Conservation (phyloP, 2,329 filamentous ascomycete genomes). For the Cryphonectria japonica region DNA sequence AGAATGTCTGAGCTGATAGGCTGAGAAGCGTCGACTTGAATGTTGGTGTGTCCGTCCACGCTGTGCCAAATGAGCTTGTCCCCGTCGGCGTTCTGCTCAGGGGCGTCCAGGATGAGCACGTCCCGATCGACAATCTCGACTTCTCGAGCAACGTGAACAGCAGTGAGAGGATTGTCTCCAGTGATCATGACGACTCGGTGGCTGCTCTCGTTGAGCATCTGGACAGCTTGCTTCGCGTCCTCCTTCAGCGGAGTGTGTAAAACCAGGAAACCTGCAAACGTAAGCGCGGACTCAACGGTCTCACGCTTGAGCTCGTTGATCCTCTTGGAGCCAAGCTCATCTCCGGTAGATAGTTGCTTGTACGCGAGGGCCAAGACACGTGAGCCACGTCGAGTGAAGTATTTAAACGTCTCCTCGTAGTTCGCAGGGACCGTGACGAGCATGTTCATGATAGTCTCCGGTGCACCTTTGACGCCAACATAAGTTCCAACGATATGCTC, state of each 20-base stretch:
- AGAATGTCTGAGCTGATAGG: slow-evolving; percentile 82
- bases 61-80: slow-evolving; percentile 91
- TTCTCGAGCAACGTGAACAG: slow-evolving; percentile 90
- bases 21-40: slow-evolving; percentile 81
- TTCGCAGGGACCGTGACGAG: slow-evolving; percentile 78
- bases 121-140: slow-evolving; percentile 98
- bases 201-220: slow-evolving; percentile 98
- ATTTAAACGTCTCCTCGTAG: slow-evolving; percentile 98
- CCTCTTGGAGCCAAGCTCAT: slow-evolving; percentile 78
- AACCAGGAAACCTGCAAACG: slow-evolving; percentile 93
- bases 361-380: slow-evolving; percentile 93
- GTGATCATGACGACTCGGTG: slow-evolving; percentile 99
- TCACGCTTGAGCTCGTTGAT: slow-evolving; percentile 96
- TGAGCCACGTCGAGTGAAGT: slow-evolving; percentile 94
- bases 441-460: slow-evolving; percentile 96
- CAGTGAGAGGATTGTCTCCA: slow-evolving; percentile 95
- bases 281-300: slow-evolving; percentile 80
- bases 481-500: slow-evolving; percentile 85
- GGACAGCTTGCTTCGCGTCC: slow-evolving; percentile 89
- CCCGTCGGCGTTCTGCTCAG: slow-evolving; percentile 82
- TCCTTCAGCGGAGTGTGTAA: slow-evolving; percentile 96
- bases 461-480: slow-evolving; percentile 93
- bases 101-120: slow-evolving; percentile 90
- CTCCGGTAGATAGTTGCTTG: slow-evolving; percentile 83
- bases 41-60: slow-evolving; percentile 85